These are phyloP conservation scores for Ceratobasidium papillatum DNA, from an alignment of 1,284 basidiomycete species.

Conservation along the genomic window DNA sequence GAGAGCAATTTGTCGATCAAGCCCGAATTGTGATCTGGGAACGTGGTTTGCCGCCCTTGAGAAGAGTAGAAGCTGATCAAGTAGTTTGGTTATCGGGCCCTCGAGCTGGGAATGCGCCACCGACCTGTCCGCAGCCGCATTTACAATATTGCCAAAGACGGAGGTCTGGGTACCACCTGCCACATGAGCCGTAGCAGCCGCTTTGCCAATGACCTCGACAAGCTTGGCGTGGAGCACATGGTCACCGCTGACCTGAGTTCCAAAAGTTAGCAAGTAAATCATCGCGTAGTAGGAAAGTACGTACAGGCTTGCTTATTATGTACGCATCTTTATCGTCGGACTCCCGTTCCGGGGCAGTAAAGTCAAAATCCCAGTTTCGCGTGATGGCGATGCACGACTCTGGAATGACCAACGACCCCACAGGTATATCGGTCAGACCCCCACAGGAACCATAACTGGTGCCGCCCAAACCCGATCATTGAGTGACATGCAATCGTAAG, in stretches of 20 bases:
- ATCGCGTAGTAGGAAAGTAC: conserved; percentile 44
- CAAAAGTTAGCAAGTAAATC: not conserved
- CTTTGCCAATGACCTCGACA: conserved; percentile 22
- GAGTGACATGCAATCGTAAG: not conserved
- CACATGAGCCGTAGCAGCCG: conserved; percentile 55
- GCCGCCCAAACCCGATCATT: not conserved
- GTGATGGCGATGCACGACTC: conserved; percentile 70
- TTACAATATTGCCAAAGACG: conserved; percentile 63
- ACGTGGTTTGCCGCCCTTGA: conserved; percentile 81
- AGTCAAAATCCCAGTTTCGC: conserved; percentile 82
- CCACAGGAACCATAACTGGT: conserved; percentile 81
- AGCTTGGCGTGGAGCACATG: conserved; percentile 56
- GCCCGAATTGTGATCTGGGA: conserved; percentile 75
- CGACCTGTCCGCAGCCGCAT: conserved; percentile 81
- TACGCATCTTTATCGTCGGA: conserved; percentile 59
- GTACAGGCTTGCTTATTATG: conserved; percentile 72
- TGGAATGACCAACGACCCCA: conserved; percentile 78
- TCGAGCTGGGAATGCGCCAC: conserved; percentile 8
- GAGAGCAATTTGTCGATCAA: conserved; percentile 67
- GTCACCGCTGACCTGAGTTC: conserved; percentile 63
- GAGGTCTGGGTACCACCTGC: conserved; percentile 57
- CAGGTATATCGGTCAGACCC: conserved; percentile 71
- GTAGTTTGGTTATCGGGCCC: conserved; percentile 7
- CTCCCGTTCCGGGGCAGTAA: conserved; percentile 49
- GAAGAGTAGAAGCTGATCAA: conserved; percentile 79